Conservation (phyloP, 1,284 basidiomycete genomes). For the Ceratorhiza oryzae-sativae region DNA sequence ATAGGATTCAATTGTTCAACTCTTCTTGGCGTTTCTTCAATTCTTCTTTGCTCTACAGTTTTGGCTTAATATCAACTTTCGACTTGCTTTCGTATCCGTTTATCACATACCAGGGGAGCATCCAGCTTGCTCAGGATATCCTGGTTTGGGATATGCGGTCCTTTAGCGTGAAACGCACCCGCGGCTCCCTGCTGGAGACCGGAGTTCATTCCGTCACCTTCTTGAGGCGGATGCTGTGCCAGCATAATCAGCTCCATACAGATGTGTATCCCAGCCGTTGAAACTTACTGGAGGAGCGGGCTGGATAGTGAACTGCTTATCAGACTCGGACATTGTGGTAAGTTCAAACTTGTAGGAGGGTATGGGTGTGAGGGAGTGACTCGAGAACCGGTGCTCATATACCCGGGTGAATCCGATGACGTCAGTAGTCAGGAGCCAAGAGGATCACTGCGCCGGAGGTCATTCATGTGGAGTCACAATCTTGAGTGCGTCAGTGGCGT, state of each 20-base stretch:
- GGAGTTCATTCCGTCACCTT: constrained; percentile 52
- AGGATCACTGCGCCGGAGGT: constrained; percentile 7
- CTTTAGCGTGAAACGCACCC: constrained; percentile 55
- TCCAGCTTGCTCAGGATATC: constrained; percentile 25
- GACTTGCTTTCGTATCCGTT: background rate
- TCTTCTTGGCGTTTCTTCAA: constrained; percentile 12
- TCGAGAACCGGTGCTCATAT: constrained; percentile 14
- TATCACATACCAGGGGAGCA: constrained; percentile 31
- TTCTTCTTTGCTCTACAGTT: constrained; percentile 18
- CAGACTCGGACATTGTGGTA: constrained; percentile 3
- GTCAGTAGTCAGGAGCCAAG: constrained; percentile 2
- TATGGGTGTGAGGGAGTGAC: background rate
- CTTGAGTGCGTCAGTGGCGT: background rate
- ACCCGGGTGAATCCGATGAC: constrained; percentile 11
- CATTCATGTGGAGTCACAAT: background rate
- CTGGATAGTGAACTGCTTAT: constrained; percentile 25
- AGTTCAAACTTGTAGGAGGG: background rate
- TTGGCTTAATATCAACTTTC: background rate
- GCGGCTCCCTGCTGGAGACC: constrained; percentile 47
- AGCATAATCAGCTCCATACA: background rate
- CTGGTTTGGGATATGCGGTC: constrained; percentile 53
- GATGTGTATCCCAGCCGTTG: background rate
- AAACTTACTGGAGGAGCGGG: constrained; percentile 22
- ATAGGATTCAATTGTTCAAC: constrained; percentile 6
- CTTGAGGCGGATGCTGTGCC: constrained; percentile 49